These are phyloP conservation scores for Begonia masoniana DNA, from an alignment of 306 rosid genomes.

Conservation along the genomic window DNA sequence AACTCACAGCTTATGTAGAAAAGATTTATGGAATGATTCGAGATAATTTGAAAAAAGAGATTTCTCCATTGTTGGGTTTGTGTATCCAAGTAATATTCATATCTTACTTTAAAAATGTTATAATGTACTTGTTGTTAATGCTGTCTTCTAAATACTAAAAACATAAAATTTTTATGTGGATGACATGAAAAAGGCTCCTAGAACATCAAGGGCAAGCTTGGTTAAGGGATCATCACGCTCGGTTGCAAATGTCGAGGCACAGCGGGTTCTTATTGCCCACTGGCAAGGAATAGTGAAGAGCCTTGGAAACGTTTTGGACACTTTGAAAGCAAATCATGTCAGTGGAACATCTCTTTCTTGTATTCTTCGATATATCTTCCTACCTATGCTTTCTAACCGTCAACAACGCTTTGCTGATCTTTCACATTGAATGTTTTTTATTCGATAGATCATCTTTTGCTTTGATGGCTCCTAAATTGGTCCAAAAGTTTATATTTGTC, in stretches of 20 bases:
- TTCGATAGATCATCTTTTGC: no score
- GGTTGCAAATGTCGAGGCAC: constrained; percentile 88
- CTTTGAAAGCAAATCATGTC: constrained; percentile 93
- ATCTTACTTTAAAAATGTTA: not conserved
- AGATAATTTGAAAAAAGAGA: constrained; percentile 94
- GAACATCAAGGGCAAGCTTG: constrained; percentile 84
- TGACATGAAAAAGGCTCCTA: constrained; percentile 51
- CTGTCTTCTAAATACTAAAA: not conserved
- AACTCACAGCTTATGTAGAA: constrained; percentile 98
- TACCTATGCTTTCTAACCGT: no score
- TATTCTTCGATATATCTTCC: not conserved
- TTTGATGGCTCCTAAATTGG: no score
- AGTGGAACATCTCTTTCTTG: constrained; percentile 24
- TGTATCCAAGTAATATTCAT: constrained; percentile 72
- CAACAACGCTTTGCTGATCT: no score
- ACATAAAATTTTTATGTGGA: no score
- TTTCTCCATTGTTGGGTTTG: constrained; percentile 89
- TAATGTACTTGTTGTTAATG: no score
- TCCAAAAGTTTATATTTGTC: no score
- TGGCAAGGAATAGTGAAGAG: constrained; percentile 98
- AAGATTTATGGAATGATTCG: constrained; percentile 97
- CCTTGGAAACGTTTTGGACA: constrained; percentile 63
- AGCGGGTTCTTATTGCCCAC: constrained; percentile 89
- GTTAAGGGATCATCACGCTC: constrained; percentile 70
- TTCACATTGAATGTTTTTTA: no score